Percentiles rank a stretch among this genome's conserved stretches.
These are phyloP conservation scores for Phragmites australis DNA, from an alignment of 176 grass and related monocot genomes.

Conservation along the genomic window DNA sequence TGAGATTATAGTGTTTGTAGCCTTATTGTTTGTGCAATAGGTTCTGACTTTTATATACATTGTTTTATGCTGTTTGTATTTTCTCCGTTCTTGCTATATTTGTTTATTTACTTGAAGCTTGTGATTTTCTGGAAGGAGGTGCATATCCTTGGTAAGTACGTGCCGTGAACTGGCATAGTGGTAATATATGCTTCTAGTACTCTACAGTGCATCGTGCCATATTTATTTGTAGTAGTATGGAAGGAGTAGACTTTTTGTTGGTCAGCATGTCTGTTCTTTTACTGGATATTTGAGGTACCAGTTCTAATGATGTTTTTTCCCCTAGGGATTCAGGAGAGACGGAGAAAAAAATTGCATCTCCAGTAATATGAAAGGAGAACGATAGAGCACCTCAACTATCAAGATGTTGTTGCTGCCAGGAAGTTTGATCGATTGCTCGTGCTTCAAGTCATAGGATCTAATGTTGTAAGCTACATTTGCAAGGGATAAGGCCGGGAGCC, in stretches of 20 bases:
- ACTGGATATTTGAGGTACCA: neutral
- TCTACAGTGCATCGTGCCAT: neutral
- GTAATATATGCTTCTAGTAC: neutral
- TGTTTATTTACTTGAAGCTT: constrained; percentile 1
- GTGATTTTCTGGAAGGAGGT: neutral
- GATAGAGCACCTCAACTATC: neutral
- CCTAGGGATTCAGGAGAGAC: neutral
- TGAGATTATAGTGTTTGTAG: neutral
- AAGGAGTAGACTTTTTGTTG: neutral
- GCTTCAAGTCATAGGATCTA: neutral
- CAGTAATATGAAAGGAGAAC: constrained; percentile 9
- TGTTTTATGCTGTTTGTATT: neutral
- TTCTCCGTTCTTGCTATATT: neutral
- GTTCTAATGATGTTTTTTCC: constrained; percentile 18
- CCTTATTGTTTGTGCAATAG: neutral
- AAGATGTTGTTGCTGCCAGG: neutral
- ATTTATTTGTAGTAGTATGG: neutral
- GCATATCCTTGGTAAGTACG: constrained; percentile 3
- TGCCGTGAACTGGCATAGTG: neutral
- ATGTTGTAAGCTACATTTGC: neutral
- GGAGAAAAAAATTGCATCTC: constrained; percentile 6
- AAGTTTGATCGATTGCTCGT: neutral
- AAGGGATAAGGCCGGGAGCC: too few species aligned
- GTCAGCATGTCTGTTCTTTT: neutral
- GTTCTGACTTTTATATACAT: neutral